Conservation (phyloP, 495 filamentous ascomycete genomes). For the Trichoderma orchidacearum region DNA sequence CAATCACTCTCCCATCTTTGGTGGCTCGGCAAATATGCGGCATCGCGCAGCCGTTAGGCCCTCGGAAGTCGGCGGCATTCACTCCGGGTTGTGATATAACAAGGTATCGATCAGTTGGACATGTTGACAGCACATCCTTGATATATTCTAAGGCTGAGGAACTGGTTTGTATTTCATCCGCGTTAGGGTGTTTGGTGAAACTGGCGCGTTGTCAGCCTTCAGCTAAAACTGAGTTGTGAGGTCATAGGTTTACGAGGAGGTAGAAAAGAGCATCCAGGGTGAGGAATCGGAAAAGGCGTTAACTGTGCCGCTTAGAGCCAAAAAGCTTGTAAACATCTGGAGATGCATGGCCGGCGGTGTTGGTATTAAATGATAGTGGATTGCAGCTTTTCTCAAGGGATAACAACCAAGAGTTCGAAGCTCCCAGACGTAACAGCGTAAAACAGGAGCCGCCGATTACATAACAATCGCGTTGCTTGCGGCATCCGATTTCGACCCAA, state of each 20-base stretch:
- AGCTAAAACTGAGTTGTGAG: conserved; percentile 2
- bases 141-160: conserved; percentile 21
- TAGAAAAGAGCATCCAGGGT: conserved; percentile 76
- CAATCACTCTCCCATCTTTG: conserved; percentile 8
- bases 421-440: conserved; percentile 1
- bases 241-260: conserved; percentile 47
- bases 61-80: conserved; percentile 48
- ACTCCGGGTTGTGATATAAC: conserved; percentile 69
- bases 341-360: conserved; percentile 40
- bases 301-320: conserved; percentile 44
- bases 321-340: conserved; percentile 42
- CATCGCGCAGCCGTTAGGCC: conserved; percentile 15
- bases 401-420: conserved; percentile 6
- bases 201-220: conserved; percentile 10
- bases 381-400: conserved; percentile 1
- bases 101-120: conserved; percentile 66
- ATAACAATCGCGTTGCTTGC: no score
- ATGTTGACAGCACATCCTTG: conserved; percentile 41
- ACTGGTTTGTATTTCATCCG: conserved; percentile 29
- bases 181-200: conserved; percentile 13
- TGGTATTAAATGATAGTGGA: conserved; percentile 2
- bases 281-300: conserved; percentile 73
- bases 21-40: conserved; percentile 17
- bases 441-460: no score
- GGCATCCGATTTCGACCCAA: no score